phyloP scores from a whole-genome alignment of 805 yeast genomes.

The Priceomyces haplophilus region DNA sequence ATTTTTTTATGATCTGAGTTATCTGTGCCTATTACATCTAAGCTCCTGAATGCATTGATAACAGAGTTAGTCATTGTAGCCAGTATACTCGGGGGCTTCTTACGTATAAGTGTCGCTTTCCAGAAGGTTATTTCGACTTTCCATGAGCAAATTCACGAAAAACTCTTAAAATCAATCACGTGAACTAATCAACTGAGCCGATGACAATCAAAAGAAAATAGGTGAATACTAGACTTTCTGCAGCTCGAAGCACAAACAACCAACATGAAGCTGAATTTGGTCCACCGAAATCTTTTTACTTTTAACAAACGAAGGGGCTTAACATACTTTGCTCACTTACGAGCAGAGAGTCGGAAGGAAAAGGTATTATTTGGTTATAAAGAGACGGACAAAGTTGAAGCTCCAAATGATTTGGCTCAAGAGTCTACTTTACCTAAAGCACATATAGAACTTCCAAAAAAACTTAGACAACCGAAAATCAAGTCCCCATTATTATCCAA shows the following conservation, averaged over 20 bases:
- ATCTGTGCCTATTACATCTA: conserved; percentile 28
- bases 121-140: background rate
- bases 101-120: background rate
- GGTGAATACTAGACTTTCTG: background rate
- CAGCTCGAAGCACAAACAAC: background rate
- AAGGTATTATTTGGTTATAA: conserved; percentile 16
- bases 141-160: background rate
- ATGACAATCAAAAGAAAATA: background rate
- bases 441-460: conserved; percentile 30
- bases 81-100: background rate
- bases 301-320: background rate
- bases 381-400: conserved; percentile 8
- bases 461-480: conserved; percentile 34
- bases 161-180: background rate
- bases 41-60: conserved; percentile 39
- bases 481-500: conserved; percentile 40
- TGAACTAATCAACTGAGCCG: background rate
- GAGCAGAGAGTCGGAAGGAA: conserved; percentile 10
- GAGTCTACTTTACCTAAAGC: conserved; percentile 40
- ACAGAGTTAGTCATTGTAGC: conserved; percentile 36
- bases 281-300: background rate
- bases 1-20: conserved; percentile 34
- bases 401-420: conserved; percentile 37
- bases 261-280: background rate
- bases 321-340: background rate